These are phyloP conservation scores for Pyrenula massariospora DNA, from an alignment of 495 filamentous ascomycete species.

Conservation along the genomic window DNA sequence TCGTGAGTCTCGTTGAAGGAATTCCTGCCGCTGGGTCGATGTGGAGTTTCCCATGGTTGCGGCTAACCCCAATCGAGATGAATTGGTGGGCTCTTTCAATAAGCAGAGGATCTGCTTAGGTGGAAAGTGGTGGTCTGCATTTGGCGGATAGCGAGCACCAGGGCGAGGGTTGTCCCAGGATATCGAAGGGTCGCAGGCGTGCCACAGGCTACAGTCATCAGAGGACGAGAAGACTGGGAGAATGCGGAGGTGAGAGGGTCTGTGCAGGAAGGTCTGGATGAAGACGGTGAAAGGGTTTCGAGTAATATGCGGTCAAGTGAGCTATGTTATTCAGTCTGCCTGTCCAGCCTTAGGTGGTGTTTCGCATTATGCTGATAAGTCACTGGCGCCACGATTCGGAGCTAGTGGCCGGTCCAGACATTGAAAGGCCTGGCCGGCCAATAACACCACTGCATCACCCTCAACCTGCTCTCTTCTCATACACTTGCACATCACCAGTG, in stretches of 20 bases:
- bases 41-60: constrained; percentile 12
- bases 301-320: no score
- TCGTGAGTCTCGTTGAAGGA: constrained; percentile 8
- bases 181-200: no score
- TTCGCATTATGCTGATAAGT: neutral
- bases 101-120: no score
- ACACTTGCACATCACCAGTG: neutral
- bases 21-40: constrained; percentile 8
- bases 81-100: no score
- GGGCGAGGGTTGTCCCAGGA: no score
- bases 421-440: neutral
- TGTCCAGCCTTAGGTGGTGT: neutral
- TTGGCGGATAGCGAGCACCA: no score
- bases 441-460: neutral
- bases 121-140: no score
- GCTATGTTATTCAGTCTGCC: no score
- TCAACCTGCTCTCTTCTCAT: neutral
- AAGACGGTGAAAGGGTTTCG: no score
- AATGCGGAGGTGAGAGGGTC: neutral
- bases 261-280: neutral
- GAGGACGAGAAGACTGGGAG: constrained; percentile 2
- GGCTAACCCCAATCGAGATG: neutral
- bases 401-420: neutral
- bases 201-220: neutral
- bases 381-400: neutral